phyloP scores from a whole-genome alignment of 2,329 filamentous ascomycete species.

The Metarhizium rileyi region DNA sequence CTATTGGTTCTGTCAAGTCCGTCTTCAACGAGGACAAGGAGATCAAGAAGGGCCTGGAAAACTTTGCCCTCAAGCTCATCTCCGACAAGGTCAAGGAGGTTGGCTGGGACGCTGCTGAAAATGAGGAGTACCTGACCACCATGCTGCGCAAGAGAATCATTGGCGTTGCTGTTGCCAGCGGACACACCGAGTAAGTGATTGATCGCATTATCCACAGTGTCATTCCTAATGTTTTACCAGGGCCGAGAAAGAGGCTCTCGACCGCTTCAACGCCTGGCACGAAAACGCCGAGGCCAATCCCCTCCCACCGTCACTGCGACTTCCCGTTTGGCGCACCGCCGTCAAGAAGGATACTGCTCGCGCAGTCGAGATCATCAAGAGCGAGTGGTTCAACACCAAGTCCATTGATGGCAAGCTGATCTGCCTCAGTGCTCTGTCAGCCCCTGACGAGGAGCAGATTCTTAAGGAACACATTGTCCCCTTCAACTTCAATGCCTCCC shows the following conservation, averaged over 20 bases:
- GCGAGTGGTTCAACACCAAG: slow-evolving; percentile 73
- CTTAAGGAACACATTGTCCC: slow-evolving; percentile 55
- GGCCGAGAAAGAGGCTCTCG: slow-evolving; percentile 62
- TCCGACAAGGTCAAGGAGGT: slow-evolving; percentile 65
- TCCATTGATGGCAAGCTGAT: slow-evolving; percentile 90
- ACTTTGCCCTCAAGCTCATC: slow-evolving; percentile 70
- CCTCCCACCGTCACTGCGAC: slow-evolving; percentile 73
- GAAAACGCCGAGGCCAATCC: slow-evolving; percentile 56
- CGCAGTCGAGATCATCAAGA: slow-evolving; percentile 65
- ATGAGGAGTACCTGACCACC: slow-evolving; percentile 72
- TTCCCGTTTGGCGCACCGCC: slow-evolving; percentile 69
- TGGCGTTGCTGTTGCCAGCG: slow-evolving; percentile 61
- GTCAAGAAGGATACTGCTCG: slow-evolving; percentile 60
- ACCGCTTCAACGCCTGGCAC: slow-evolving; percentile 72
- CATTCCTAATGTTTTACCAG: slow-evolving; percentile 24
- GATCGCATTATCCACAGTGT: background rate
- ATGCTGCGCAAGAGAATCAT: slow-evolving; percentile 79
- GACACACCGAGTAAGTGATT: slow-evolving; percentile 60
- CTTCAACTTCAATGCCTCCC: slow-evolving; percentile 67
- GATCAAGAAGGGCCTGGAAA: slow-evolving; percentile 63
- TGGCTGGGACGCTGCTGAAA: slow-evolving; percentile 73
- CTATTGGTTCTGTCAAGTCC: slow-evolving; percentile 67
- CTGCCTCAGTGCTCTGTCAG: slow-evolving; percentile 65
- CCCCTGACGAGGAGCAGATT: slow-evolving; percentile 57
- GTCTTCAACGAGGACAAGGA: slow-evolving; percentile 70